phyloP scores from a whole-genome alignment of 2,329 filamentous ascomycete genomes.

The Leptographium radiaticola region DNA sequence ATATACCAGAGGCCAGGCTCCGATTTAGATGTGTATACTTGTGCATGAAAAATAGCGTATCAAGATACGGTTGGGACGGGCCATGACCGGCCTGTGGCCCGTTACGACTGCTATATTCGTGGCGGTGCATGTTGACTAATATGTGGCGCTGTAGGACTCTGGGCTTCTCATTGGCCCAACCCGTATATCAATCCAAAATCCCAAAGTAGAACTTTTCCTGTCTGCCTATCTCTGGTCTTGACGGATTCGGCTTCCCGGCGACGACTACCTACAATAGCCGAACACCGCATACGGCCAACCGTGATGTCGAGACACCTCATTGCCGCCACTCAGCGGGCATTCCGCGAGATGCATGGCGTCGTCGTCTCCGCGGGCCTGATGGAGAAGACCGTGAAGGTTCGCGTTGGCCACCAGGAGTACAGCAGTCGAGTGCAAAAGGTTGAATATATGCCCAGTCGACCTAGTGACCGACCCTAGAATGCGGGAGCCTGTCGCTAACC shows the following conservation, averaged over 20 bases:
- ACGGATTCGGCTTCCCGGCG: neutral
- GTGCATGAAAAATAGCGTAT: too few species aligned
- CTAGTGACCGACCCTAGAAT: neutral
- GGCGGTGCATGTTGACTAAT: neutral
- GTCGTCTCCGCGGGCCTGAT: conserved; percentile 69
- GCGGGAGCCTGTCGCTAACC: neutral
- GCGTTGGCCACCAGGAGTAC: conserved; percentile 58
- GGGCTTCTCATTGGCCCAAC: neutral
- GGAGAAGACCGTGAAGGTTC: conserved; percentile 68
- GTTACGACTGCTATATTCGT: neutral
- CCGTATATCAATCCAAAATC: neutral
- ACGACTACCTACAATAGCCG: neutral
- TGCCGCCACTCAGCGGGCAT: conserved; percentile 27
- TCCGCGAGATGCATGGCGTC: conserved; percentile 47
- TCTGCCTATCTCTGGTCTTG: neutral
- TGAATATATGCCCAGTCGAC: neutral
- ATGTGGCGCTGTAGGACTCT: conserved; percentile 9
- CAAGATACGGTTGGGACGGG: too few species aligned
- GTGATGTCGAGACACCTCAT: conserved; percentile 24
- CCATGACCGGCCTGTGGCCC: too few species aligned
- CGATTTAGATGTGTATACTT: too few species aligned
- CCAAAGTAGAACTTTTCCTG: neutral
- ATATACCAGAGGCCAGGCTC: too few species aligned
- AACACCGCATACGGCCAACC: neutral
- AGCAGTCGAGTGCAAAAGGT: conserved; percentile 64